phyloP scores from a whole-genome alignment of 2,329 filamentous ascomycete species.

The Chaetomiaceae sp. region DNA sequence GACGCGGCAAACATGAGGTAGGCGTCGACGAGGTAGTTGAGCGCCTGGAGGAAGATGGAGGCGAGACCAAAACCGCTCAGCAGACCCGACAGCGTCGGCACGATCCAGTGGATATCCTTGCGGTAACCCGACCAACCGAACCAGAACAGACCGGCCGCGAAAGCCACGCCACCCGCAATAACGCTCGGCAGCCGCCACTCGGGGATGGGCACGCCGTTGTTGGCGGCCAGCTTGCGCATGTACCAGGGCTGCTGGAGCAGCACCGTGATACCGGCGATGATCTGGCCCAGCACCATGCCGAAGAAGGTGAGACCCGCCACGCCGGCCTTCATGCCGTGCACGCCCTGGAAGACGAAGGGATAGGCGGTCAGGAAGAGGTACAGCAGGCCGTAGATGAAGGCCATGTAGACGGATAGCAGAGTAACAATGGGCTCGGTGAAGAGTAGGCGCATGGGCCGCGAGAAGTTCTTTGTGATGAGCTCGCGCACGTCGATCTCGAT shows the following conservation, averaged over 20 bases:
- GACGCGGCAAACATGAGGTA: slow-evolving; percentile 72
- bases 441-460: slow-evolving; percentile 61
- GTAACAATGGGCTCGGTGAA: slow-evolving; percentile 66
- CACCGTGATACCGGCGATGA: slow-evolving; percentile 63
- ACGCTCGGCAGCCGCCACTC: slow-evolving; percentile 64
- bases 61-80: slow-evolving; percentile 72
- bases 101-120: slow-evolving; percentile 57
- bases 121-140: slow-evolving; percentile 69
- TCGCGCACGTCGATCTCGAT: slow-evolving; percentile 63
- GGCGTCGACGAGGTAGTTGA: slow-evolving; percentile 78
- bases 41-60: slow-evolving; percentile 73
- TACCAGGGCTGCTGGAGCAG: slow-evolving; percentile 63
- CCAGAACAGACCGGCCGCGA: slow-evolving; percentile 67
- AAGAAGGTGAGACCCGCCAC: slow-evolving; percentile 76
- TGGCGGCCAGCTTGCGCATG: slow-evolving; percentile 61
- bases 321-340: slow-evolving; percentile 67
- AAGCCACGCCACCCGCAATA: slow-evolving; percentile 55
- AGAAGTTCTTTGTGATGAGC: slow-evolving; percentile 62
- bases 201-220: slow-evolving; percentile 60
- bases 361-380: slow-evolving; percentile 87
- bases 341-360: slow-evolving; percentile 69
- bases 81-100: slow-evolving; percentile 57
- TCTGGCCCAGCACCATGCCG: slow-evolving; percentile 71
- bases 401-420: slow-evolving; percentile 65
- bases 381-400: slow-evolving; percentile 72